Percentiles rank a stretch among this genome's conserved stretches.
These are phyloP conservation scores for Aurifilum marmelostoma DNA, from an alignment of 2,329 filamentous ascomycete species.

Conservation along the genomic window DNA sequence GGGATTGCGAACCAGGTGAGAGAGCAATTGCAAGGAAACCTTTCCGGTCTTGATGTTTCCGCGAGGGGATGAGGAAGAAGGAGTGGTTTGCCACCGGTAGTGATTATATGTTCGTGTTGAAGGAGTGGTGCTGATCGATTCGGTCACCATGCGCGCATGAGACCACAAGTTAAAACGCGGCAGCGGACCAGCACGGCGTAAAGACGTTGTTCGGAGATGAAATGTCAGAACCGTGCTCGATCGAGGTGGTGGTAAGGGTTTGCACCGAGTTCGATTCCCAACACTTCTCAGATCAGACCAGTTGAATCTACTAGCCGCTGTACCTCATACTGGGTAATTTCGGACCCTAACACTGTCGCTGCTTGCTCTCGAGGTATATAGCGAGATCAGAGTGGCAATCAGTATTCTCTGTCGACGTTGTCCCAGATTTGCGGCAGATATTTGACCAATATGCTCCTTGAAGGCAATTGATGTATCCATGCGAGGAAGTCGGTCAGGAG, in stretches of 20 bases:
- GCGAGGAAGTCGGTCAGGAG: not conserved
- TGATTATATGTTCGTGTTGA: not conserved
- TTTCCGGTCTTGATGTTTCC: not conserved
- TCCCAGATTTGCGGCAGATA: not conserved
- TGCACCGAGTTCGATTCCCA: not conserved
- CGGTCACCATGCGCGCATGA: not conserved
- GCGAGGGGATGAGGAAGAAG: not conserved
- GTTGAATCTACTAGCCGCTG: not conserved
- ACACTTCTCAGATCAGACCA: slow-evolving; percentile 8
- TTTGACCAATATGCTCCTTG: not conserved
- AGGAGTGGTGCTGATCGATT: not conserved
- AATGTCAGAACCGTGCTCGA: not conserved
- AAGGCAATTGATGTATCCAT: not conserved
- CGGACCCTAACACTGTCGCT: not conserved
- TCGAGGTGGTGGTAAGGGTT: not conserved
- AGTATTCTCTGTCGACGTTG: not conserved
- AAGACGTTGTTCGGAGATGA: not conserved
- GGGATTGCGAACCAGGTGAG: slow-evolving; percentile 11
- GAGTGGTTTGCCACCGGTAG: not conserved
- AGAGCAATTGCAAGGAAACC: not conserved
- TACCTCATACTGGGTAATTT: not conserved
- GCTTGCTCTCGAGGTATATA: not conserved
- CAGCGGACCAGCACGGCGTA: not conserved
- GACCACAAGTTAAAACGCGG: not conserved
- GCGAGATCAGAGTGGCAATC: not conserved